Percentiles rank a stretch among this genome's conserved stretches.
These are phyloP conservation scores for Cajanus cajan DNA, from an alignment of 306 rosid species.

Conservation along the genomic window DNA sequence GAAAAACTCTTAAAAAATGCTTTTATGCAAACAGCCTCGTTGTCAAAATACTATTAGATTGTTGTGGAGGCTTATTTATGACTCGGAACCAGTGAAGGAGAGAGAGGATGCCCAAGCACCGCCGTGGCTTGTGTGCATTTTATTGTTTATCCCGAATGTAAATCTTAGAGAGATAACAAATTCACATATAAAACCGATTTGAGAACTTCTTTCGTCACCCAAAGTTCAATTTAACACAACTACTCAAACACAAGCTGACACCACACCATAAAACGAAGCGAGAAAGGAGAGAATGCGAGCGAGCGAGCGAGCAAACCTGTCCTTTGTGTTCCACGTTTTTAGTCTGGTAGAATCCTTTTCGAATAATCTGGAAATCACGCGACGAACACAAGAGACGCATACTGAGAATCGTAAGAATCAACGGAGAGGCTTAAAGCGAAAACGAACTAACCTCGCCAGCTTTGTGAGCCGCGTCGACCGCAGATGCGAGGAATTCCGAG, in stretches of 20 bases:
- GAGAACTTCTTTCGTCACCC: not conserved
- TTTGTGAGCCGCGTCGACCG: conserved; percentile 76
- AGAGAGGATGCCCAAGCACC: too few species aligned
- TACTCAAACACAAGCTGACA: not conserved
- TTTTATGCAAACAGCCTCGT: too few species aligned
- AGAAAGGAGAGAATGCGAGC: not conserved
- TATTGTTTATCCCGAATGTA: too few species aligned
- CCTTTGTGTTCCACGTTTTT: conserved; percentile 89
- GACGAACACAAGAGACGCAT: not conserved
- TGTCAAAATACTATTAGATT: too few species aligned
- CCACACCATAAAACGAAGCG: not conserved
- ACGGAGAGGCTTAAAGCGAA: not conserved
- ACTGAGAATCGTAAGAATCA: not conserved
- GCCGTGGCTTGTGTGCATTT: too few species aligned
- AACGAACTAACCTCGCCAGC: conserved; percentile 71
- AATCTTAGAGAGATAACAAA: too few species aligned
- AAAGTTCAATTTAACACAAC: not conserved
- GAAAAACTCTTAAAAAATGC: too few species aligned
- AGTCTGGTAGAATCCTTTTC: conserved; percentile 67
- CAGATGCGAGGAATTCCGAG: conserved; percentile 62
- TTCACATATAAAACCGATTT: too few species aligned
- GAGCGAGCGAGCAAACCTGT: conserved; percentile 42
- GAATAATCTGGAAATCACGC: conserved; percentile 56
- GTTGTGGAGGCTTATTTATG: too few species aligned
- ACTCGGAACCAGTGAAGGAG: too few species aligned